These are phyloP conservation scores for Rhizopus sp. DNA, from an alignment of 371 early-diverging fungal genomes.

Conservation along the genomic window DNA sequence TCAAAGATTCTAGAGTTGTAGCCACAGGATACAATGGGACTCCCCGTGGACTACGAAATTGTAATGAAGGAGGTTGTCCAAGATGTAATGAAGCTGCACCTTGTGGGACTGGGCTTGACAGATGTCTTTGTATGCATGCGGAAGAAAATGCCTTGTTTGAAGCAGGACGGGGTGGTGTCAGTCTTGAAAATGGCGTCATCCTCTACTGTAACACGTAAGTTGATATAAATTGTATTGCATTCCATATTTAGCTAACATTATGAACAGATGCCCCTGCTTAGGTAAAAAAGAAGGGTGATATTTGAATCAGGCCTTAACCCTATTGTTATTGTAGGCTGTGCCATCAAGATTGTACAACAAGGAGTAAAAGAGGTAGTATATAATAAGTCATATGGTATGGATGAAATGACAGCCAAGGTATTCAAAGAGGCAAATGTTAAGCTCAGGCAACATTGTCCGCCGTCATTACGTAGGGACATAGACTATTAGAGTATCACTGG, in stretches of 20 bases:
- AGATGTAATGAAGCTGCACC: slow-evolving; percentile 87
- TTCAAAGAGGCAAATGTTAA: slow-evolving; percentile 81
- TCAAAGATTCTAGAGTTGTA: slow-evolving; percentile 86
- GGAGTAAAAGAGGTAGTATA: slow-evolving; percentile 94
- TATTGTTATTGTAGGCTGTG: slow-evolving; percentile 70
- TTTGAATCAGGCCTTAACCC: slow-evolving; percentile 4
- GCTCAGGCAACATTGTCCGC: slow-evolving; percentile 78
- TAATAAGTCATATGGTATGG: slow-evolving; percentile 87
- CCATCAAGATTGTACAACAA: slow-evolving; percentile 95
- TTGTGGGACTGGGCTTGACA: slow-evolving; percentile 79
- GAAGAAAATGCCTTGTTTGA: slow-evolving; percentile 98
- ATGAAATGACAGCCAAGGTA: slow-evolving; percentile 76
- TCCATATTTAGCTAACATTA: slow-evolving; percentile 4
- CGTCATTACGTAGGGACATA: slow-evolving; percentile 38
- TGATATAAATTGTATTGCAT: slow-evolving; percentile 5
- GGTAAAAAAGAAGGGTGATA: slow-evolving; percentile 39
- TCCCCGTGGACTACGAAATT: slow-evolving; percentile 88
- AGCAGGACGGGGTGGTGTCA: slow-evolving; percentile 87
- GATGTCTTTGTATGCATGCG: slow-evolving; percentile 97
- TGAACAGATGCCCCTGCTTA: slow-evolving; percentile 68
- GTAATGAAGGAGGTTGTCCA: slow-evolving; percentile 94
- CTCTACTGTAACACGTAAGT: slow-evolving; percentile 91
- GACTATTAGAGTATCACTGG: slow-evolving; percentile 13
- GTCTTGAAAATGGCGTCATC: slow-evolving; percentile 61
- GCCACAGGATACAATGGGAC: slow-evolving; percentile 99